Conservation (phyloP, 352 stramenopile genomes). For the Globisporangium solare region DNA sequence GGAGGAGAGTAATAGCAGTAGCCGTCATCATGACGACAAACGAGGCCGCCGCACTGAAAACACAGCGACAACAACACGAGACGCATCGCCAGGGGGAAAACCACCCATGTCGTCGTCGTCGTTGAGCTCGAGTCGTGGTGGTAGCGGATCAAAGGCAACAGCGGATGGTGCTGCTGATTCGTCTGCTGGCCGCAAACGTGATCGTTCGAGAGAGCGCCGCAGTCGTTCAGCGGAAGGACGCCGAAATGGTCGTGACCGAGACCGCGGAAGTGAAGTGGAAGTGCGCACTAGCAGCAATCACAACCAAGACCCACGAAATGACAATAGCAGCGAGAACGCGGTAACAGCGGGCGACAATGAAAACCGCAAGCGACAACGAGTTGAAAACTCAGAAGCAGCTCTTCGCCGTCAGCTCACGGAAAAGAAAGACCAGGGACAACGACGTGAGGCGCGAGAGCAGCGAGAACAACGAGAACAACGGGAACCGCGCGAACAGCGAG, state of each 20-base stretch:
- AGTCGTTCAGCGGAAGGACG: slow-evolving; percentile 36
- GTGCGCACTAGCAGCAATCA: slow-evolving; percentile 21
- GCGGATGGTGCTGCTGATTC: background rate
- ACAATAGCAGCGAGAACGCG: slow-evolving; percentile 10
- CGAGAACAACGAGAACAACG: background rate
- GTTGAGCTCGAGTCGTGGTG: background rate
- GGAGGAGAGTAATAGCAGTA: slow-evolving; percentile 17
- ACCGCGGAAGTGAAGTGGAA: slow-evolving; percentile 13
- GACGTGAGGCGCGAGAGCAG: background rate
- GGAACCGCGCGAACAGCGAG: background rate
- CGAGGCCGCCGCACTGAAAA: slow-evolving; percentile 19
- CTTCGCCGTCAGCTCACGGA: slow-evolving; percentile 70
- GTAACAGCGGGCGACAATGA: slow-evolving; percentile 18
- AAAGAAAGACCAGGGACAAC: slow-evolving; percentile 49
- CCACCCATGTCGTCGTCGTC: slow-evolving; percentile 4
- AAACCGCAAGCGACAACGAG: slow-evolving; percentile 44
- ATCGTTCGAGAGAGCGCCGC: slow-evolving; percentile 24
- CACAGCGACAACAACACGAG: slow-evolving; percentile 4
- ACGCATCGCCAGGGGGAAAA: slow-evolving; percentile 21
- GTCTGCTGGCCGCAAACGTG: slow-evolving; percentile 20
- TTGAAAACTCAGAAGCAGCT: slow-evolving; percentile 58
- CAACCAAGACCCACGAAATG: slow-evolving; percentile 5
- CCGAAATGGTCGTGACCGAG: slow-evolving; percentile 28
- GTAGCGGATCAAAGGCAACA: slow-evolving; percentile 10
- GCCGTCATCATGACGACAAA: slow-evolving; percentile 26